Evolutionary conservation across 2,329 filamentous ascomycete species (phyloP).

Genomic region (Emergomyces africanus): DNA sequence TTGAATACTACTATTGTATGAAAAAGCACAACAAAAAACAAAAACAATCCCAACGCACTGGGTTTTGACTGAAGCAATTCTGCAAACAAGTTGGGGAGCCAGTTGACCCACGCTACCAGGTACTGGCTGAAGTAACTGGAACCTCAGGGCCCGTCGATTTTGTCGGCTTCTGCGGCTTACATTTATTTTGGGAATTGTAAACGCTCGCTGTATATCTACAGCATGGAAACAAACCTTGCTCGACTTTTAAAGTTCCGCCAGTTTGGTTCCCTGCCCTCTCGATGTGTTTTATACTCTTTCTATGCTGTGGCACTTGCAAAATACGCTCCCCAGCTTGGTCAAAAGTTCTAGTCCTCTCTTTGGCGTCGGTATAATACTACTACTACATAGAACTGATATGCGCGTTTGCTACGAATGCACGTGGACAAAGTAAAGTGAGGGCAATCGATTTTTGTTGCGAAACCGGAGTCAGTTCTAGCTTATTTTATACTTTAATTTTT

Average conservation of each 20-base stretch:
- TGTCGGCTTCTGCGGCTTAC: conserved; percentile 1
- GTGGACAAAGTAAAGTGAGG: not conserved
- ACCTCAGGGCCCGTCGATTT: not conserved
- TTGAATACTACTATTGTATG: no score
- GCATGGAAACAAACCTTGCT: not conserved
- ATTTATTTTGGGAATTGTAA: not conserved
- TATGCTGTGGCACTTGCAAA: not conserved
- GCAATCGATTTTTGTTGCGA: not conserved
- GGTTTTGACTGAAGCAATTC: not conserved
- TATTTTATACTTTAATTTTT: no score
- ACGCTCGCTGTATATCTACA: not conserved
- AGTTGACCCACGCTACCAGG: not conserved
- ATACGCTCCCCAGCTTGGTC: not conserved
- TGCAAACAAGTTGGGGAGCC: not conserved
- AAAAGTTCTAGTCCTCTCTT: not conserved
- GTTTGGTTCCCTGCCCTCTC: not conserved
- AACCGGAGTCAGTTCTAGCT: not conserved
- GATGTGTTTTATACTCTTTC: not conserved
- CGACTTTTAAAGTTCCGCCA: not conserved
- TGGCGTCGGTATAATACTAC: not conserved
- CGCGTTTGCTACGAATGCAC: not conserved
- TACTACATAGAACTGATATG: not conserved
- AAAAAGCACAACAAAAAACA: not conserved
- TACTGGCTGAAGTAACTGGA: not conserved
- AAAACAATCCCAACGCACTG: not conserved